Evolutionary conservation across 2,329 filamentous ascomycete genomes (phyloP), one percentile per base, ranked within the genome.

Genomic region (Seiridium unicorne): DNA sequence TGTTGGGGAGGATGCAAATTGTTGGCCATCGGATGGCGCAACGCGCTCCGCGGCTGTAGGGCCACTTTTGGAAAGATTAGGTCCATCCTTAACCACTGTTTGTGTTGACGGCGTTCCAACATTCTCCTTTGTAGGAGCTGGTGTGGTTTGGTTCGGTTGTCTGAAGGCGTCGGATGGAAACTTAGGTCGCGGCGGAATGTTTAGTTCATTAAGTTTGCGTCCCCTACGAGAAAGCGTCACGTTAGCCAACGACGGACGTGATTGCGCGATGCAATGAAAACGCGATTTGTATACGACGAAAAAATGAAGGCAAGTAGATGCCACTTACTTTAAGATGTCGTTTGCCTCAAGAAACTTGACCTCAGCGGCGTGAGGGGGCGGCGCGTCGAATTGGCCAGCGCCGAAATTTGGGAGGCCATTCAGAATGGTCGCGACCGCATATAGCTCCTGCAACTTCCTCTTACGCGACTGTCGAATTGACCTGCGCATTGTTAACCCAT

Each of bases 391-490:
- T 66, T 83, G 81, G 69, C 79, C 79, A 72, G 85, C 80, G 74
- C 81, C 79, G 75, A 81, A 77, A 72, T 84, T 82, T 69, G 85
- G 84, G 69, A 88, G 80, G 74, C 80, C 78, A 76, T 86, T 81
- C 72, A 82, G 77, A 76, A 88, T 86, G 75, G 89, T 90, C 81
- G 91, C 89, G 83, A 91, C 86, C 69, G 85, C 84, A 81, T 90
- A 96, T 70, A 97, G 85, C 80, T 95, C 90, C 75, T 89, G 89
- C 74, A 97, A 84, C 83, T 96, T 96, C 77, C 92, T 89, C 86
- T 96, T 95, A 78, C 91, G 90, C 83, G 90, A 92, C 77, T 84
- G 84, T 82, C 90, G 86, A 84, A 89, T 88, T 84, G 84, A 82
- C 79, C 87, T 90, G 73, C 61, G 67, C 63, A 63, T 32, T 46